These are phyloP conservation scores for Candida sonorensis DNA, from an alignment of 805 yeast species.

Conservation along the genomic window DNA sequence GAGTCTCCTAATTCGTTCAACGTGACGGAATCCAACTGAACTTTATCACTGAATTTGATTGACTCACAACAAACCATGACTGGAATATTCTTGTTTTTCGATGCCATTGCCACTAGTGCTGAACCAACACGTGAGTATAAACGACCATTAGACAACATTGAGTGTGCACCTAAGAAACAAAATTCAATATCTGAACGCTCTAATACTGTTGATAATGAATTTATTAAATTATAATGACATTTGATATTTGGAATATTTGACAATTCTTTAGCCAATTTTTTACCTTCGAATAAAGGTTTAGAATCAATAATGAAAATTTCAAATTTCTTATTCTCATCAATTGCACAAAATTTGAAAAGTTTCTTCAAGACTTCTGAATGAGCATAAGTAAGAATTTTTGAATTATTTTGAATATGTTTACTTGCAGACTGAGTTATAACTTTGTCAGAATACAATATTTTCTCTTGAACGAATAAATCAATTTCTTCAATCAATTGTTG, in stretches of 20 bases:
- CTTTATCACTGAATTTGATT: constrained; percentile 89
- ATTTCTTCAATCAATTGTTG: constrained; percentile 55
- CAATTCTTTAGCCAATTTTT: constrained; percentile 60
- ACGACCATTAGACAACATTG: constrained; percentile 92
- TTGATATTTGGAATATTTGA: constrained; percentile 53
- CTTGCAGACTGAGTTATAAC: constrained; percentile 79
- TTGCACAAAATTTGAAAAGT: constrained; percentile 63
- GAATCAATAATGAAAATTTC: constrained; percentile 86
- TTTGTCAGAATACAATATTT: constrained; percentile 74
- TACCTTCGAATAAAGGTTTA: constrained; percentile 92
- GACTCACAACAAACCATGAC: constrained; percentile 95
- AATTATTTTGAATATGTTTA: constrained; percentile 64
- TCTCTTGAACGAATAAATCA: constrained; percentile 76
- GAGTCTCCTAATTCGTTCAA: constrained; percentile 84
- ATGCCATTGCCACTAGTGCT: constrained; percentile 87
- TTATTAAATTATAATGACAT: constrained; percentile 72
- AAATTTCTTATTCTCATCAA: constrained; percentile 54
- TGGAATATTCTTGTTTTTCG: constrained; percentile 82
- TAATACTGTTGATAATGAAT: constrained; percentile 71
- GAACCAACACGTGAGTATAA: constrained; percentile 92
- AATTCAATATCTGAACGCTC: constrained; percentile 69
- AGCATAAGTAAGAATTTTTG: constrained; percentile 82
- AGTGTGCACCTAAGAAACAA: constrained; percentile 93
- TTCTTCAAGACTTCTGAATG: constrained; percentile 78
- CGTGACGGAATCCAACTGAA: constrained; percentile 93